These are phyloP conservation scores for Xylaria castorea DNA, from an alignment of 495 filamentous ascomycete species.

Conservation along the genomic window DNA sequence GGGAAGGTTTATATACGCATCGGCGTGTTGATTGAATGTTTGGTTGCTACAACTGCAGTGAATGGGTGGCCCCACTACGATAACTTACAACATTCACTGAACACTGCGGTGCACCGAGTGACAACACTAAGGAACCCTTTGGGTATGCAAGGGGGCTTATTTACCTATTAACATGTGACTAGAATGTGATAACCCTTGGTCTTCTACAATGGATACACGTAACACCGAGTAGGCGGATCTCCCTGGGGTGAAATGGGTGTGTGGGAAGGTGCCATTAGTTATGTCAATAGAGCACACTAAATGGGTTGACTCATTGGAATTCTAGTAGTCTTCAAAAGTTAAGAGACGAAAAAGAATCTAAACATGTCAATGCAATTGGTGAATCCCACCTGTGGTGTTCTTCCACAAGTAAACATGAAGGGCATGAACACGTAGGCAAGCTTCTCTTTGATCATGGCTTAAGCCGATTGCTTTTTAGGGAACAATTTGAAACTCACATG, in stretches of 20 bases:
- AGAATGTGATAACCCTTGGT: too few species aligned
- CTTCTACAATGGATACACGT: not conserved
- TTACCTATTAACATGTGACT: too few species aligned
- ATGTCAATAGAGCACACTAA: not conserved
- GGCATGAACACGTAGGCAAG: not conserved
- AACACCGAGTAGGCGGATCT: not conserved
- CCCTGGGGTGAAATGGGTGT: not conserved
- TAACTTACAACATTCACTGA: not conserved
- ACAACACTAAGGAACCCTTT: not conserved
- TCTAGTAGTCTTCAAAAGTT: not conserved
- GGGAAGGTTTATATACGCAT: not conserved
- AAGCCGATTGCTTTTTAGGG: not conserved
- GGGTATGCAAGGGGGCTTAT: too few species aligned
- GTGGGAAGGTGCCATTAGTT: not conserved
- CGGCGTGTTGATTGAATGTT: not conserved
- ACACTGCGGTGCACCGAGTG: too few species aligned
- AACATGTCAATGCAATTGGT: not conserved
- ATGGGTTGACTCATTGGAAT: not conserved
- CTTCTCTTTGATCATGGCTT: not conserved
- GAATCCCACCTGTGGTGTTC: not conserved
- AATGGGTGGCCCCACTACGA: not conserved
- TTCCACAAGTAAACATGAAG: not conserved
- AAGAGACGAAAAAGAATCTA: not conserved
- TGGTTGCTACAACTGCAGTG: not conserved
- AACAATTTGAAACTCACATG: not conserved